Evolutionary conservation across 352 stramenopile genomes (phyloP).

Genomic region (Phytophthora tubulina): DNA sequence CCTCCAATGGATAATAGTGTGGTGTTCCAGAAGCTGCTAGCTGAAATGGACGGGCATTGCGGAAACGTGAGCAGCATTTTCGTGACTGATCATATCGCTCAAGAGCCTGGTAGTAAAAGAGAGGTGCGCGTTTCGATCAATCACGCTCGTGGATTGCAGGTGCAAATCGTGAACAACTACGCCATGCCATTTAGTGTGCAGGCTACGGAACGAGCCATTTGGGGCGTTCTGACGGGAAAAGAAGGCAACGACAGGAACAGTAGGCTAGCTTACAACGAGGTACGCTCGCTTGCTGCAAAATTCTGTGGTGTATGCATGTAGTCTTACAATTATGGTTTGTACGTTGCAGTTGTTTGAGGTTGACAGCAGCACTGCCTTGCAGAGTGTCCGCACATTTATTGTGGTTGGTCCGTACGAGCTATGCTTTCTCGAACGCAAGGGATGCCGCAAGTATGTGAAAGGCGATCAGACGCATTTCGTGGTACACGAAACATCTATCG

Average conservation of each 20-base stretch:
- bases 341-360: constrained; percentile 18
- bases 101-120: constrained; percentile 8
- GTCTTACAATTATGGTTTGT: not conserved
- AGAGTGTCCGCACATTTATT: constrained; percentile 20
- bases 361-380: constrained; percentile 22
- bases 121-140: constrained; percentile 17
- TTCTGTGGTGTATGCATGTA: not conserved
- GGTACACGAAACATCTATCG: constrained; percentile 14
- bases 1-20: constrained; percentile 28
- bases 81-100: not conserved
- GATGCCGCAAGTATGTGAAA: constrained; percentile 21
- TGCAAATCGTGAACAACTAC: constrained; percentile 26
- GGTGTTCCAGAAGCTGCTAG: constrained; percentile 27
- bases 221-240: constrained; percentile 5
- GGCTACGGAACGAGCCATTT: constrained; percentile 24
- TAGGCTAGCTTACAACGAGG: constrained; percentile 32
- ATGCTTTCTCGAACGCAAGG: constrained; percentile 31
- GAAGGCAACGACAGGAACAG: not conserved
- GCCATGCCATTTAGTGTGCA: constrained; percentile 25
- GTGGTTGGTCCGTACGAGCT: constrained; percentile 8
- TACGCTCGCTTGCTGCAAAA: not conserved
- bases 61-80: constrained; percentile 10
- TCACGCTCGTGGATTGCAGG: constrained; percentile 17
- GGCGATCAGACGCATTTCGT: constrained; percentile 25
- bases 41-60: constrained; percentile 9